A percentile compares a stretch with the other conserved stretches of the same genome.
These are phyloP conservation scores for Vicia sativa DNA, from an alignment of 306 rosid genomes.

Conservation along the genomic window DNA sequence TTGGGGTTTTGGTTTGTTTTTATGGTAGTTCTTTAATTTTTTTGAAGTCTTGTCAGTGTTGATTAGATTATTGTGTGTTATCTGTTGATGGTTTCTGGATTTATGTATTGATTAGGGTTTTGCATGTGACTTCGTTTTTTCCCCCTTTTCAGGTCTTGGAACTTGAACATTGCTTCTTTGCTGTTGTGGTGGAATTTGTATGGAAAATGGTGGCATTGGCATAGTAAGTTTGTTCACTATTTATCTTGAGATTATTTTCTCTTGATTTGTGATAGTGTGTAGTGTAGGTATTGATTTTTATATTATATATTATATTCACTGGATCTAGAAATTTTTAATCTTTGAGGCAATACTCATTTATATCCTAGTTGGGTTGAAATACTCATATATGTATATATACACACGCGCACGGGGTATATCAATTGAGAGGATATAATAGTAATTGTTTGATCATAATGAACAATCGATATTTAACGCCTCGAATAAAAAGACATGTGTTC, in stretches of 20 bases:
- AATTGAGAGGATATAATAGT: not conserved
- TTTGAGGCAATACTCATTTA: not conserved
- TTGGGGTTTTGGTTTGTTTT: not conserved
- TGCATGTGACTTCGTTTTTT: not conserved
- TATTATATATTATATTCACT: not conserved
- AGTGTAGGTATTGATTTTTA: not conserved
- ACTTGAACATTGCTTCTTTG: constrained; percentile 26
- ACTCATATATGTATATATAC: too few relatives aligned
- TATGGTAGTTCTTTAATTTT: not conserved
- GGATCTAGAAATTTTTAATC: not conserved
- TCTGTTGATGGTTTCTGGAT: not conserved
- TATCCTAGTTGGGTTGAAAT: too few relatives aligned
- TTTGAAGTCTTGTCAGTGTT: not conserved
- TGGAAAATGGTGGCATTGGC: constrained; percentile 1
- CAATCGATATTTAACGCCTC: not conserved
- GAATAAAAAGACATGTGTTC: not conserved
- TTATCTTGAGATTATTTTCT: not conserved
- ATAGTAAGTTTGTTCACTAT: not conserved
- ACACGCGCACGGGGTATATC: not conserved
- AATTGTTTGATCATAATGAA: not conserved
- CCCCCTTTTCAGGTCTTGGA: not conserved
- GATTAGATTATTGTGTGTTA: not conserved
- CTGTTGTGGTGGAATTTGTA: not conserved
- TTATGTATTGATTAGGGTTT: constrained; percentile 10
- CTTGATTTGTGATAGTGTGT: not conserved